phyloP scores from a whole-genome alignment of 139 green algal genomes.

The Picochlorum sp. region DNA sequence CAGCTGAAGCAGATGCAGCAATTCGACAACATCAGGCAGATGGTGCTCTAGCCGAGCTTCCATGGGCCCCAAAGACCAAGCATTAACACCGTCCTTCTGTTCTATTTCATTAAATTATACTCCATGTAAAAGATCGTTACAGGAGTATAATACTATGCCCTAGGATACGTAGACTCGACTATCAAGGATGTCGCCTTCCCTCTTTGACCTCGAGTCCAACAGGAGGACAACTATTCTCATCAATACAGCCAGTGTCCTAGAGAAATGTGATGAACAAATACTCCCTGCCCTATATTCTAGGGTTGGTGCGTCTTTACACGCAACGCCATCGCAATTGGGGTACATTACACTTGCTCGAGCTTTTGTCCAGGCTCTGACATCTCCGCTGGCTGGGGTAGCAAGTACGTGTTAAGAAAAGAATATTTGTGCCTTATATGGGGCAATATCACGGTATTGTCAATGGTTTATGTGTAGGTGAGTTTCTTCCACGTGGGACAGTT shows the following conservation, averaged over 20 bases:
- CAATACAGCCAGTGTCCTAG: slow-evolving; percentile 60
- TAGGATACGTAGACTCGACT: too few species aligned
- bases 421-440: not conserved
- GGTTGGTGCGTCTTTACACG: slow-evolving; percentile 46
- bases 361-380: slow-evolving; percentile 53
- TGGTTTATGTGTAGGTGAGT: slow-evolving; percentile 5
- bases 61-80: slow-evolving; percentile 7
- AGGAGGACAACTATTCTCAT: slow-evolving; percentile 29
- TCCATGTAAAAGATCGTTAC: too few species aligned
- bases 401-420: not conserved
- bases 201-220: too few species aligned
- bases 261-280: slow-evolving; percentile 61
- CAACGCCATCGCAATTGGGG: slow-evolving; percentile 59
- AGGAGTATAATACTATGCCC: too few species aligned
- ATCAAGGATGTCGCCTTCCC: too few species aligned
- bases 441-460: slow-evolving; percentile 6
- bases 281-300: slow-evolving; percentile 71
- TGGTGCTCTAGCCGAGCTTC: slow-evolving; percentile 9
- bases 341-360: slow-evolving; percentile 55
- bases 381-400: slow-evolving; percentile 36
- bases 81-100: not conserved
- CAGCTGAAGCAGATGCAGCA: slow-evolving; percentile 7
- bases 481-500: slow-evolving; percentile 42
- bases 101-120: too few species aligned
- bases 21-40: slow-evolving; percentile 5